Evolutionary conservation across 208 protist species (phyloP).

Genomic region (Angomonas ambiguus): DNA sequence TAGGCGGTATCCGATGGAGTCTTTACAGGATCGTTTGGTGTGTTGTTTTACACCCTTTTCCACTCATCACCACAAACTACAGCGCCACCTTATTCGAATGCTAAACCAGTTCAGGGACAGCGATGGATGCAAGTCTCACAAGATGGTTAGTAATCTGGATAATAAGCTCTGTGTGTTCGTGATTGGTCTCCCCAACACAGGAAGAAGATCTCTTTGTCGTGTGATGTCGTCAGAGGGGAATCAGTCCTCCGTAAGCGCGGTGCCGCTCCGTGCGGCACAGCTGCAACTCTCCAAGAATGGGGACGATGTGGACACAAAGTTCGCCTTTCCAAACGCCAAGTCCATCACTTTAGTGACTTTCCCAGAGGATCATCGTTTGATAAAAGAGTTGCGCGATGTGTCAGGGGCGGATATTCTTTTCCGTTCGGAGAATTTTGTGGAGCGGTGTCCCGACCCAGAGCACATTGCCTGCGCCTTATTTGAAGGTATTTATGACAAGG

Average conservation of each 20-base stretch:
- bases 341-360: conserved; percentile 72
- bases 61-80: conserved; percentile 49
- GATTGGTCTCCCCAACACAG: conserved; percentile 78
- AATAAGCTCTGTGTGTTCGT: conserved; percentile 79
- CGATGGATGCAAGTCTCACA: conserved; percentile 39
- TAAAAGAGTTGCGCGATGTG: conserved; percentile 41
- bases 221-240: conserved; percentile 37
- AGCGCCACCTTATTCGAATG: conserved; percentile 50
- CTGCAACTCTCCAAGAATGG: conserved; percentile 57
- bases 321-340: conserved; percentile 80
- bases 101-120: conserved; percentile 68
- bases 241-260: conserved; percentile 54
- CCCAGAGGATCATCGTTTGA: conserved; percentile 54
- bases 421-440: conserved; percentile 55
- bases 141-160: conserved; percentile 59
- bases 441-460: conserved; percentile 64
- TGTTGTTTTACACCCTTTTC: conserved; percentile 58
- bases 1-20: conserved; percentile 41
- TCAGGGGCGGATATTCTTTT: conserved; percentile 72
- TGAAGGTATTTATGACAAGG: conserved; percentile 53
- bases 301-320: conserved; percentile 43
- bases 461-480: conserved; percentile 67
- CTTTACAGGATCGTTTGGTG: conserved; percentile 36
- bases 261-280: conserved; percentile 68
- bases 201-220: conserved; percentile 58